A percentile compares a stretch with the other conserved stretches of the same genome.
Conservation (phyloP, 352 stramenopile species). For the Pythium sukuiense region DNA sequence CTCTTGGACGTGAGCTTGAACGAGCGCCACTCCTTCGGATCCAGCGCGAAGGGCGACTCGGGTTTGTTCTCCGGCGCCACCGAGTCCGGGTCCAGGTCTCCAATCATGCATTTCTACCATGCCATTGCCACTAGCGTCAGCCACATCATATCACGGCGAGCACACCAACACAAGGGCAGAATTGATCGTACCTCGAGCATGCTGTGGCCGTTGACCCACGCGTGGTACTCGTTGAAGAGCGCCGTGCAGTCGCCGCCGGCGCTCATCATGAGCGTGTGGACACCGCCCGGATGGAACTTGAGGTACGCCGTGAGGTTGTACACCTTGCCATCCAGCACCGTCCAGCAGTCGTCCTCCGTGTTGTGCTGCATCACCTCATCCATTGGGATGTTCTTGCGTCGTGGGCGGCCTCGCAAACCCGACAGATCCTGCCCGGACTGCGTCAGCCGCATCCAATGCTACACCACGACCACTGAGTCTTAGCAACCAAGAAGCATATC, state of each 20-base stretch:
- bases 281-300: slow-evolving; percentile 96
- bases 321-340: slow-evolving; percentile 81
- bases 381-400: slow-evolving; percentile 64
- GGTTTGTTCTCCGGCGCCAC: slow-evolving; percentile 34
- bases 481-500: neutral
- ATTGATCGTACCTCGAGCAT: slow-evolving; percentile 69
- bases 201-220: slow-evolving; percentile 92
- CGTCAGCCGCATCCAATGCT: slow-evolving; percentile 93
- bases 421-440: slow-evolving; percentile 85
- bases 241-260: slow-evolving; percentile 94
- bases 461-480: neutral
- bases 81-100: slow-evolving; percentile 58
- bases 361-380: slow-evolving; percentile 89
- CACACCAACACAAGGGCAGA: neutral
- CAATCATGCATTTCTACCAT: slow-evolving; percentile 75
- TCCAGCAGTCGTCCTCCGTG: slow-evolving; percentile 93
- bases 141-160: neutral
- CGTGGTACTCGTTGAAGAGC: slow-evolving; percentile 97
- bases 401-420: slow-evolving; percentile 58
- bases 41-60: slow-evolving; percentile 45
- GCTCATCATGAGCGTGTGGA: slow-evolving; percentile 89
- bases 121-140: neutral
- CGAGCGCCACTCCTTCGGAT: slow-evolving; percentile 60
- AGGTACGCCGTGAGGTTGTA: slow-evolving; percentile 98
- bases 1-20: slow-evolving; percentile 67